A percentile compares a stretch with the other conserved stretches of the same genome.
These are phyloP conservation scores for Annona squamosa DNA, from an alignment of 164 flowering plant species.

Conservation along the genomic window DNA sequence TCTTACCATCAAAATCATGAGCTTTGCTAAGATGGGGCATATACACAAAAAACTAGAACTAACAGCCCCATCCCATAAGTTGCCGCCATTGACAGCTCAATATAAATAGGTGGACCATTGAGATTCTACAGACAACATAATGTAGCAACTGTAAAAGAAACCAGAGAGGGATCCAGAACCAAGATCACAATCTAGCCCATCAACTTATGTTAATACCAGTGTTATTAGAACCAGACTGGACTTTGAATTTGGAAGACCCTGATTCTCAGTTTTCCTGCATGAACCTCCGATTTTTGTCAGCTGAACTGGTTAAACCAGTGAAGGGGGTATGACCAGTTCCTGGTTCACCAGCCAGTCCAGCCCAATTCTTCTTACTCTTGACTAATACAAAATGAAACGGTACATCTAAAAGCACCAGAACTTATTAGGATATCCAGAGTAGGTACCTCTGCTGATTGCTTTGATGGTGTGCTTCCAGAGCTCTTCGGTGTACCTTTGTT, in stretches of 20 bases:
- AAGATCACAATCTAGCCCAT: background rate
- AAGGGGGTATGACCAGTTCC: no score
- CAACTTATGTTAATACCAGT: background rate
- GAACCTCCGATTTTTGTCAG: no score
- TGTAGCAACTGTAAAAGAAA: background rate
- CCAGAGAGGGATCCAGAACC: background rate
- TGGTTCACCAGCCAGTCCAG: no score
- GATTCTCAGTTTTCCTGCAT: no score
- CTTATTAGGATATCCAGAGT: background rate
- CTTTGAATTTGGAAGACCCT: no score
- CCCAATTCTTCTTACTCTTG: no score
- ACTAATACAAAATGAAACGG: background rate
- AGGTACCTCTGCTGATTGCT: conserved; percentile 27
- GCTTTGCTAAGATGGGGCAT: background rate
- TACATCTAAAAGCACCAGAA: background rate
- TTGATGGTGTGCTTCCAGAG: conserved; percentile 41
- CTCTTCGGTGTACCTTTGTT: conserved; percentile 32
- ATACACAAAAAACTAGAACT: background rate
- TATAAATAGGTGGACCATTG: background rate
- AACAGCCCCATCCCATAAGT: background rate
- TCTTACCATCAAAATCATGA: background rate
- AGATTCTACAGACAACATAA: background rate
- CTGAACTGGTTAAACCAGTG: no score
- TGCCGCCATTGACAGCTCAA: background rate
- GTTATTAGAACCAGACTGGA: no score